These are phyloP conservation scores for Termitomyces sp. DNA, from an alignment of 768 basidiomycete genomes.

Conservation along the genomic window DNA sequence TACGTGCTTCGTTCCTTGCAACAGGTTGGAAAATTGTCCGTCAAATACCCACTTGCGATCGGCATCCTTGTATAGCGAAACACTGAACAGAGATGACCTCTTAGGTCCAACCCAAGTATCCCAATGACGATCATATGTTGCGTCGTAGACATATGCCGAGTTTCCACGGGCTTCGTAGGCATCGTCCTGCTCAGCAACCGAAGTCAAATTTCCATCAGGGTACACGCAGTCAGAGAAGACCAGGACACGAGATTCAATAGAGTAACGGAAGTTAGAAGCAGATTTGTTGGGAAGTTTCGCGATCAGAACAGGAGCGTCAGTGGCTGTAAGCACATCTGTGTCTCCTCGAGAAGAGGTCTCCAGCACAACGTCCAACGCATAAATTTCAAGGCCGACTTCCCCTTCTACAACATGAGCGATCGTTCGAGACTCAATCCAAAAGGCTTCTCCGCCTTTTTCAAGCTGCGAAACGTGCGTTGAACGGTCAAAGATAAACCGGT, in stretches of 20 bases:
- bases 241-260: slow-evolving; percentile 47
- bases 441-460: slow-evolving; percentile 63
- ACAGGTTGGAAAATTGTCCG: slow-evolving; percentile 47
- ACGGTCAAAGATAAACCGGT: not conserved
- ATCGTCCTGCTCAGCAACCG: slow-evolving; percentile 65
- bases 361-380: slow-evolving; percentile 50
- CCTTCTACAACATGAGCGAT: slow-evolving; percentile 62
- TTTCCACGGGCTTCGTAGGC: slow-evolving; percentile 69
- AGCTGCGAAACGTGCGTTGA: slow-evolving; percentile 28
- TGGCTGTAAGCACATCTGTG: slow-evolving; percentile 22
- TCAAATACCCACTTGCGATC: slow-evolving; percentile 51
- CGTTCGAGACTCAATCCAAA: slow-evolving; percentile 74
- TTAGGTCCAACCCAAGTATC: slow-evolving; percentile 73
- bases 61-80: slow-evolving; percentile 42
- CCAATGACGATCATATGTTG: slow-evolving; percentile 72
- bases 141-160: slow-evolving; percentile 66
- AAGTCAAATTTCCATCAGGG: slow-evolving; percentile 64
- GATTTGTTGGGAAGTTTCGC: slow-evolving; percentile 66
- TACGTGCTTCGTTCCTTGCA: slow-evolving; percentile 70
- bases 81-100: slow-evolving; percentile 64
- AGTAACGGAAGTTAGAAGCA: slow-evolving; percentile 67
- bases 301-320: slow-evolving; percentile 40
- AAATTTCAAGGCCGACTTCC: slow-evolving; percentile 51
- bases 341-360: slow-evolving; percentile 22
- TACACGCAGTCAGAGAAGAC: slow-evolving; percentile 87